Percentiles rank a stretch among this genome's conserved stretches.
Conservation (phyloP, 1,284 basidiomycete species). For the Ceratobasidium sp. region DNA sequence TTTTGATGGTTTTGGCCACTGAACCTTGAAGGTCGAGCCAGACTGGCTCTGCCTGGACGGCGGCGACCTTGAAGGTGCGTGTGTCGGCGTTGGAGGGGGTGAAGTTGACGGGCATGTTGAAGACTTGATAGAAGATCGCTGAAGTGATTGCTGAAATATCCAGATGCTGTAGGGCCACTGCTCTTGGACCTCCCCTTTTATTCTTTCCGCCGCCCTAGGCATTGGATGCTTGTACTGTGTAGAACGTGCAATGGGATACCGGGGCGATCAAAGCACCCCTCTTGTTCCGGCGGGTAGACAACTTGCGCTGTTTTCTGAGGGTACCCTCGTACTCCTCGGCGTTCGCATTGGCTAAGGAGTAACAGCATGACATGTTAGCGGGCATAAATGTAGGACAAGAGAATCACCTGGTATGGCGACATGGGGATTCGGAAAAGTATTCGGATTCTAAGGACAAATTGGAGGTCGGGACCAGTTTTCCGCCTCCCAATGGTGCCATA, state of each 20-base stretch:
- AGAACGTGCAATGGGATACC: neutral
- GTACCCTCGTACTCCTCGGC: neutral
- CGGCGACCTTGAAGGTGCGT: slow-evolving; percentile 30
- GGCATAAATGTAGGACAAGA: neutral
- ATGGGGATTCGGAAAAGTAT: slow-evolving; percentile 1
- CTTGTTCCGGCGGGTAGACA: neutral
- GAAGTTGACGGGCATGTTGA: slow-evolving; percentile 14
- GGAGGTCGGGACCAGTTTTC: neutral
- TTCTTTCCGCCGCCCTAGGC: neutral
- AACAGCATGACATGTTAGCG: neutral
- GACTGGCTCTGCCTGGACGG: slow-evolving; percentile 47
- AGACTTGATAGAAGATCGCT: neutral
- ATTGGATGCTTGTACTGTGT: neutral
- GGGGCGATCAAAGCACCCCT: neutral
- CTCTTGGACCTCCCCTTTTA: neutral
- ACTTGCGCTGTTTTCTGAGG: neutral
- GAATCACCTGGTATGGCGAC: slow-evolving; percentile 14
- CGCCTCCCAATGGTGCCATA: slow-evolving; percentile 1
- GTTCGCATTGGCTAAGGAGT: neutral
- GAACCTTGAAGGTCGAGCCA: slow-evolving; percentile 58
- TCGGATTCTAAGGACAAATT: neutral
- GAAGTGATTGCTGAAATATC: neutral
- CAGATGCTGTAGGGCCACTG: neutral
- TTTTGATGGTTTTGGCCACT: slow-evolving; percentile 56
- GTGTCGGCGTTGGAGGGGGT: slow-evolving; percentile 31